Evolutionary conservation across 2,329 filamentous ascomycete species (phyloP).

Genomic region (Aspergillus alliaceus): DNA sequence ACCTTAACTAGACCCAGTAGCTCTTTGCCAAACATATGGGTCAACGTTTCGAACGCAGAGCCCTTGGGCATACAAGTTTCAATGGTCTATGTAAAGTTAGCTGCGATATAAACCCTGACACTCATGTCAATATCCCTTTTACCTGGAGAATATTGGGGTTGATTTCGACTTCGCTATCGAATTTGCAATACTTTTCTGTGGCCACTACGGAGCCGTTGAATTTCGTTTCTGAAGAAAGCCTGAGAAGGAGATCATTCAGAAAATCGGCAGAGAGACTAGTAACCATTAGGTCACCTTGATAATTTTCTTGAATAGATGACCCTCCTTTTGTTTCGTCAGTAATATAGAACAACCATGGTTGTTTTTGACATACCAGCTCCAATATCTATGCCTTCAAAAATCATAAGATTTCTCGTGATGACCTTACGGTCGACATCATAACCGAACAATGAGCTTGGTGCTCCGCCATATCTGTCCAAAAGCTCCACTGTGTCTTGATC

Average conservation of each 20-base stretch:
- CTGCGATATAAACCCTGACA: not conserved
- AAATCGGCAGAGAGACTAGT: not conserved
- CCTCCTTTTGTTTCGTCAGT: conserved; percentile 1
- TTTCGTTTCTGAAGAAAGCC: not conserved
- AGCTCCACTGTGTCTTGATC: conserved; percentile 55
- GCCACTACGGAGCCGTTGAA: not conserved
- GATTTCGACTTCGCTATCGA: not conserved
- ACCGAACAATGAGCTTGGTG: conserved; percentile 53
- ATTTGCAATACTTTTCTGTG: conserved; percentile 10
- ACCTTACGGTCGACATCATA: conserved; percentile 19
- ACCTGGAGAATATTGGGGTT: conserved; percentile 4
- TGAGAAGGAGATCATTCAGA: conserved; percentile 7
- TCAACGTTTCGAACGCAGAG: conserved; percentile 16
- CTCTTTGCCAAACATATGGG: conserved; percentile 11
- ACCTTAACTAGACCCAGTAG: conserved; percentile 39
- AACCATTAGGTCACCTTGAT: conserved; percentile 5
- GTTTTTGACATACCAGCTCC: conserved; percentile 58
- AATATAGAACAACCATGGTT: conserved; percentile 23
- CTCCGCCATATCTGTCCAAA: conserved; percentile 62
- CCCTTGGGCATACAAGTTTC: conserved; percentile 22
- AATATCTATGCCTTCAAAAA: conserved; percentile 59
- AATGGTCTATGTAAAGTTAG: conserved; percentile 13
- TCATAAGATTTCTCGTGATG: conserved; percentile 33
- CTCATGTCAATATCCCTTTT: not conserved
- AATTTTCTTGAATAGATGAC: conserved; percentile 11